Conservation (phyloP, 495 filamentous ascomycete genomes). For the Penicillium riverlandense region DNA sequence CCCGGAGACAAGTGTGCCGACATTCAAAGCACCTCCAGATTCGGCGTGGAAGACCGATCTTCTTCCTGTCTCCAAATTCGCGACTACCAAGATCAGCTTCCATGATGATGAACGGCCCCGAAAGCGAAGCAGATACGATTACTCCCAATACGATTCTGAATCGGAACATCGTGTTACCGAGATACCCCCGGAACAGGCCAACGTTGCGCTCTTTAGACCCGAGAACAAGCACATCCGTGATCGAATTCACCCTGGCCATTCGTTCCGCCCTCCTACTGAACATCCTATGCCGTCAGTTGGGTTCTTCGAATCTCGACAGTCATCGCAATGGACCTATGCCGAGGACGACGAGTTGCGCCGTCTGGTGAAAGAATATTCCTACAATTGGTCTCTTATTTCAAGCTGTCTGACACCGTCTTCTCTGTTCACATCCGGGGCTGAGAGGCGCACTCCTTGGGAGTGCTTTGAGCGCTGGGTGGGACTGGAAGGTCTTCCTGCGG, state of each 20-base stretch:
- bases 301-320: constrained; percentile 78
- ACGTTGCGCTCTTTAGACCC: constrained; percentile 80
- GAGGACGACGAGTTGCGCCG: constrained; percentile 86
- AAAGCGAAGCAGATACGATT: constrained; percentile 75
- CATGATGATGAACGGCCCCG: constrained; percentile 56
- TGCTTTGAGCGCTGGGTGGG: constrained; percentile 96
- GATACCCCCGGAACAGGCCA: constrained; percentile 61
- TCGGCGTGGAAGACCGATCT: constrained; percentile 67
- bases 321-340: constrained; percentile 82
- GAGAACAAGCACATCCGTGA: constrained; percentile 88
- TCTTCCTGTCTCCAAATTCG: constrained; percentile 80
- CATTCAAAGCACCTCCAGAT: constrained; percentile 55
- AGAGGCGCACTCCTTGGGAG: constrained; percentile 94
- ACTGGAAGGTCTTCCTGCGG: constrained; percentile 78
- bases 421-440: constrained; percentile 69
- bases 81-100: constrained; percentile 70
- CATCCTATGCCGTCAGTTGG: constrained; percentile 76
- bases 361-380: constrained; percentile 84
- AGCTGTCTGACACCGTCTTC: constrained; percentile 68
- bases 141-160: constrained; percentile 58
- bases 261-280: constrained; percentile 89
- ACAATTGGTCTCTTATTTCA: constrained; percentile 94
- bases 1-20: constrained; percentile 46
- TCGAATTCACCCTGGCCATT: constrained; percentile 83
- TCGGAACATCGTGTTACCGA: constrained; percentile 44